Evolutionary conservation across 345 rosid species (phyloP).

Genomic region (Reutealis trisperma): DNA sequence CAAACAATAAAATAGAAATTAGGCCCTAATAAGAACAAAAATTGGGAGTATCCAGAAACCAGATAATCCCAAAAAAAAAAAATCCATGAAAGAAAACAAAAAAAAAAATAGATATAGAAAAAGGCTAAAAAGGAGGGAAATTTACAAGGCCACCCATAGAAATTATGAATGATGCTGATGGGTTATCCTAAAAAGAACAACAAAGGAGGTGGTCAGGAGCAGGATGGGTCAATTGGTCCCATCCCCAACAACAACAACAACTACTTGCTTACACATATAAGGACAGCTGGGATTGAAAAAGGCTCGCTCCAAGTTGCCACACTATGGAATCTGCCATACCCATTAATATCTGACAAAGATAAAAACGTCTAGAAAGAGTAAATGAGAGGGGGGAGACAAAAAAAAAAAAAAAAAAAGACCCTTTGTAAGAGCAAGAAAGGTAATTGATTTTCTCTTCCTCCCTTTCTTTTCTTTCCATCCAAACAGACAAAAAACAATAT

Average conservation of each 20-base stretch:
- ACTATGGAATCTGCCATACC: conserved; percentile 42
- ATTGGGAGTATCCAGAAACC: conserved; percentile 30
- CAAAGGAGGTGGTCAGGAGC: conserved; percentile 23
- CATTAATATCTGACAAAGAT: conserved; percentile 49
- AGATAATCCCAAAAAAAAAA: conserved; percentile 20
- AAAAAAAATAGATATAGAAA: conserved; percentile 9
- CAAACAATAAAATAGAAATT: conserved; percentile 10
- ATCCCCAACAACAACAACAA: conserved; percentile 32
- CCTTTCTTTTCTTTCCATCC: conserved; percentile 2
- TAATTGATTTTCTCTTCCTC: not conserved
- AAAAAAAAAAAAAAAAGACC: not conserved
- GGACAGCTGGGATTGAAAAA: conserved; percentile 47
- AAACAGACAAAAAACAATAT: conserved; percentile 16
- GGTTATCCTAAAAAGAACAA: conserved; percentile 47
- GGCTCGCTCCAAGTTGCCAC: conserved; percentile 38
- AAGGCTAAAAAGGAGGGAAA: not conserved
- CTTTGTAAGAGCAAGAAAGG: not conserved
- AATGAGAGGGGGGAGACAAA: not conserved
- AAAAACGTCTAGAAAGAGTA: conserved; percentile 10
- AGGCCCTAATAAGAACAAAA: conserved; percentile 35
- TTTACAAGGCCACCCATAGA: conserved; percentile 50
- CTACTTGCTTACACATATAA: conserved; percentile 38
- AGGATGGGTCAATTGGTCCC: conserved; percentile 52
- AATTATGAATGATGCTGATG: conserved; percentile 57
- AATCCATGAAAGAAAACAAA: conserved; percentile 11